Base-by-base conservation (phyloP, 805 yeast species). In the Candida dendrica region DNA sequence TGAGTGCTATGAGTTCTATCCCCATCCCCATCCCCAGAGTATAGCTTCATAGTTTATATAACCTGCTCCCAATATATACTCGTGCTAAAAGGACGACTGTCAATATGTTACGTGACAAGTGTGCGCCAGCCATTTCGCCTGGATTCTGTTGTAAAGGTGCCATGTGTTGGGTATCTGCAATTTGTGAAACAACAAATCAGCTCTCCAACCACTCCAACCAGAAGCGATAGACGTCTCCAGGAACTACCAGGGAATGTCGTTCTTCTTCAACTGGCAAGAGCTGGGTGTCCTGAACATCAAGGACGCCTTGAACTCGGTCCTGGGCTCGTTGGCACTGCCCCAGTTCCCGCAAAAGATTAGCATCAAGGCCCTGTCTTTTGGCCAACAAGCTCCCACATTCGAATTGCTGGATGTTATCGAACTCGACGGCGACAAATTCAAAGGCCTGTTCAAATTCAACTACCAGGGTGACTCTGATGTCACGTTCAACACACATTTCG, bases 231-330 rank as follows among this genome's bases (percentile, higher is more conserved):
- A 27, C 30, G 8, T 27, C n/a, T 27, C 8, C 8, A 8, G 13
- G 30, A 27, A 22, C 24, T 8, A 22, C 8, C 5, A 32, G 16
- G 17, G 11, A 19, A 58, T 51, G 59, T 54, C 56, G 14, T 51
- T 49, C 42, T 39, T 52, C 22, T 52, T 52, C 41, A 48, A 49
- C 47, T 56, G 55, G 56, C 16, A 47, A 27, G 50, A 50, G 26
- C 42, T 54, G 11, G 43, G 43, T n/a, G 15, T 31, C 6, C 31
- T 50, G 27, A 59, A 53, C 34, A 39, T 58, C 38, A 49, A 54
- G 27, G 37, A 51, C 7, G 40, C 45, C n/a, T 44, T 46, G 17
- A 59, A 56, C 37, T 39, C 41, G 26, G 26, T 53, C 13, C 48
- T 61, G 36, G 14, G 53, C 45, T 24, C 50, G 14, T 15, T 42